Evolutionary conservation across 768 basidiomycete genomes (phyloP), one percentile per base, ranked within the genome.

Genomic region (Tulasnella sp.): DNA sequence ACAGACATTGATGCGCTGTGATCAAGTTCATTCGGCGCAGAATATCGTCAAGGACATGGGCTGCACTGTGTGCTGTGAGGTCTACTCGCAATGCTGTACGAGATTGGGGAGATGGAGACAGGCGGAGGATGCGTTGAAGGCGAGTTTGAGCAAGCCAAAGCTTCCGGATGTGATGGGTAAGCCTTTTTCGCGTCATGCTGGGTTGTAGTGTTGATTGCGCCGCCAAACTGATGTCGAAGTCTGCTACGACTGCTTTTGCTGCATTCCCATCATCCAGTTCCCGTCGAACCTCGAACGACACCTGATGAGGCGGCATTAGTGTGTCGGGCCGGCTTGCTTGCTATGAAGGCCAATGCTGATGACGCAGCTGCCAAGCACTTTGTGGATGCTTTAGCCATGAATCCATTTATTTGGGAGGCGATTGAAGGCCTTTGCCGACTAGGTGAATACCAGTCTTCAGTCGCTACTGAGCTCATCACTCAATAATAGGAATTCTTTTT

Each of bases 361-460:
- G 83, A 85, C 55, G 79, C 80, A 64, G 92, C 92, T n/a, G 73
- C 77, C 24, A 66, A 72, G 55, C 84, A 82, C 66, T 93, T 85
- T 69, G 76, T 76, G 48, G 79, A 82, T 60, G 86, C 90, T 25
- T 74, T 96, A 61, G 69, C 74, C 12, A 68, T 82, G 49, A 84
- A 90, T 67, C 87, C 89, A 30, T 79, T 88, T 68, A 71, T 92
- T 55, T 94, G 91, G 91, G 92, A 96, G 69, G 92, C 92, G 3
- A 87, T 92, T 66, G 88, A 92, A 67, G 91, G 88, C 0, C 70
- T 96, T 31, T 94, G 92, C 68, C 71, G 77, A 29, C 72, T 89
- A 46, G 92, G 92, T 86, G 65, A 53, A 75, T 72, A 62, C 43
- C n/a, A 54, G 31, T 59, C 52, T 38, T 55, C 61, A 27, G 41